Conservation (phyloP, 2,329 filamentous ascomycete species). For the Fusarium luffae region DNA sequence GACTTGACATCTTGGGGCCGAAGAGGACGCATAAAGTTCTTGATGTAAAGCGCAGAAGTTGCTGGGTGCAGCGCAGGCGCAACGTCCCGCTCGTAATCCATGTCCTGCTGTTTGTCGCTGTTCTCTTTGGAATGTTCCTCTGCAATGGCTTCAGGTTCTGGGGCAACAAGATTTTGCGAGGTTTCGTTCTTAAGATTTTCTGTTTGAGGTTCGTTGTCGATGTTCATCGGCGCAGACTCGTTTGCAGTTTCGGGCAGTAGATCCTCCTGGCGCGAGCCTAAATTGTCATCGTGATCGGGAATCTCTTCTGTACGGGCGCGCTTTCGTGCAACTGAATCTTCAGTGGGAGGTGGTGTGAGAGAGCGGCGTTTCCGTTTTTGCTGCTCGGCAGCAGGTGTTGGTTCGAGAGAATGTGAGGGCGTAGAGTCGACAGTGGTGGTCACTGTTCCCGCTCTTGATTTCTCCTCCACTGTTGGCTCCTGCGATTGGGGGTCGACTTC, state of each 20-base stretch:
- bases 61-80: slow-evolving; percentile 74
- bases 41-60: slow-evolving; percentile 86
- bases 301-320: slow-evolving; percentile 59
- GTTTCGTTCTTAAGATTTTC: slow-evolving; percentile 9
- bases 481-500: slow-evolving; percentile 17
- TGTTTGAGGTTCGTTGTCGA: slow-evolving; percentile 15
- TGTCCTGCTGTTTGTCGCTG: slow-evolving; percentile 38
- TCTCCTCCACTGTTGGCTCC: slow-evolving; percentile 16
- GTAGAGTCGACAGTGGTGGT: slow-evolving; percentile 21
- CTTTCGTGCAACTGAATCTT: slow-evolving; percentile 65
- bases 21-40: slow-evolving; percentile 88
- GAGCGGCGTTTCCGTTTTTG: slow-evolving; percentile 76
- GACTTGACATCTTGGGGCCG: slow-evolving; percentile 73
- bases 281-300: slow-evolving; percentile 11
- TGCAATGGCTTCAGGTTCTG: background rate
- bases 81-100: slow-evolving; percentile 53
- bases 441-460: slow-evolving; percentile 20
- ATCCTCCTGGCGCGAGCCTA: slow-evolving; percentile 27
- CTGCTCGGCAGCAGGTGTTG: slow-evolving; percentile 43
- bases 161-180: background rate
- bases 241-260: slow-evolving; percentile 9
- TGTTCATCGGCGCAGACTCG: slow-evolving; percentile 26
- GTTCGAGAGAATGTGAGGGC: slow-evolving; percentile 17
- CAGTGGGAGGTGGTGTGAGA: slow-evolving; percentile 67
- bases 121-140: slow-evolving; percentile 9